Percentiles rank a stretch among this genome's conserved stretches.
These are phyloP conservation scores for Botrytis deweyae DNA, from an alignment of 2,329 filamentous ascomycete genomes.

Conservation along the genomic window DNA sequence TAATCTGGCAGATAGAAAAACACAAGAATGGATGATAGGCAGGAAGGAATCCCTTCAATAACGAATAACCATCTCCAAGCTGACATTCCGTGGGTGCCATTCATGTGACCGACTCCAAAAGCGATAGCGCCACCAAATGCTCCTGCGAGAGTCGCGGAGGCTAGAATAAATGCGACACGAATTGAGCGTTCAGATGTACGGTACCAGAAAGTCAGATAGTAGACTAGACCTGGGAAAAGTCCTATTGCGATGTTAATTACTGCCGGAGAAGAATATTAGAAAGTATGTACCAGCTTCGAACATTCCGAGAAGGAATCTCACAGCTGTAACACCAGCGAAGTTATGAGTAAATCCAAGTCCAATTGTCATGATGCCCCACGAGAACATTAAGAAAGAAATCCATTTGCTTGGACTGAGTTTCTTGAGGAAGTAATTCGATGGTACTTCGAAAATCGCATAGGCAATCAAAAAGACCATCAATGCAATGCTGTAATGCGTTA, in stretches of 20 bases:
- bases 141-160: constrained; percentile 37
- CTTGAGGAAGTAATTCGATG: constrained; percentile 51
- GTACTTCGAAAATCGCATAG: constrained; percentile 50
- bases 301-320: constrained; percentile 50
- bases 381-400: constrained; percentile 51
- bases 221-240: constrained; percentile 42
- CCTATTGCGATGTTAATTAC: constrained; percentile 42
- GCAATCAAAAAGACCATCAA: constrained; percentile 50
- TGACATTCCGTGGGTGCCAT: constrained; percentile 30
- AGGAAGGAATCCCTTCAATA: constrained; percentile 44
- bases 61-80: constrained; percentile 39
- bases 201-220: constrained; percentile 40
- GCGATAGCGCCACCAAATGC: constrained; percentile 39
- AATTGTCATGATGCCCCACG: constrained; percentile 50
- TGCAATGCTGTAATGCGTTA: constrained; percentile 39
- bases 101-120: constrained; percentile 38
- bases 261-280: constrained; percentile 41
- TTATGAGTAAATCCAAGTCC: constrained; percentile 47
- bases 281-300: constrained; percentile 47
- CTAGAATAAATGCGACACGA: constrained; percentile 37
- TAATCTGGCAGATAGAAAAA: constrained; percentile 51
- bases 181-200: constrained; percentile 35
- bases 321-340: constrained; percentile 45
- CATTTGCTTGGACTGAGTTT: constrained; percentile 48
- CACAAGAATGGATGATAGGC: constrained; percentile 46